Base-by-base conservation (phyloP, 345 rosid genomes). In the Camelina neglecta region DNA sequence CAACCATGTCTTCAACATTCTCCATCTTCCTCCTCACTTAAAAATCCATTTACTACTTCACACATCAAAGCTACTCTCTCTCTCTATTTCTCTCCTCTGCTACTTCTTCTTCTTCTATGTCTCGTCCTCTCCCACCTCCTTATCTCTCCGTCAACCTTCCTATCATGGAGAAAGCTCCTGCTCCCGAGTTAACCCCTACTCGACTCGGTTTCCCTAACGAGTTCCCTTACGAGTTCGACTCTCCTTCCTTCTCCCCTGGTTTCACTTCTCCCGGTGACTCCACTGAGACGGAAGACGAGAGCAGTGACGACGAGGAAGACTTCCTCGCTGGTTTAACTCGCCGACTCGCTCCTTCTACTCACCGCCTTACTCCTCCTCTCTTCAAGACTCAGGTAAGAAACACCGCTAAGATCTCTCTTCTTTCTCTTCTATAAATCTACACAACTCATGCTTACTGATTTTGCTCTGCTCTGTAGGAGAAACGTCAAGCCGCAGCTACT, bases 301-400 rank as follows among this genome's bases (percentile, higher is more conserved):
- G 75, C 42, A 83, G 83, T 60, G 89, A 89, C 60, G 98, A 90
- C 39, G 97, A 90, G 33, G 89, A 89, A 26, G 97, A 89, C 69
- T 88, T 80, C 35, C 85, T 91, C 2, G 90, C 92, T 23, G 87
- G 87, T 29, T 72, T 89, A 23, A 79, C 86, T 65, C 96, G 92
- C 41, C 90, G 88, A 4, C 81, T 94, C 81, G 83, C 86, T 75
- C 90, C 75, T 38, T 84, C 88, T 3, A 75, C 86, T 71, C 90
- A 83, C 72, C 81, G 81, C 31, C 73, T 83, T 38, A 73, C 81
- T 42, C 78, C 71, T 23, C 85, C 77, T 1, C 18, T 51, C 26
- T 38, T 60, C 11, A 54, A 18, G 62, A 48, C 48, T 7, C 84
- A 79, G 85, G 92, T 86, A 35, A 16, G 7, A 35, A 8, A 26